These are phyloP conservation scores for Solanum lycopersicoides DNA, from an alignment of 257 asterid species.

Conservation along the genomic window DNA sequence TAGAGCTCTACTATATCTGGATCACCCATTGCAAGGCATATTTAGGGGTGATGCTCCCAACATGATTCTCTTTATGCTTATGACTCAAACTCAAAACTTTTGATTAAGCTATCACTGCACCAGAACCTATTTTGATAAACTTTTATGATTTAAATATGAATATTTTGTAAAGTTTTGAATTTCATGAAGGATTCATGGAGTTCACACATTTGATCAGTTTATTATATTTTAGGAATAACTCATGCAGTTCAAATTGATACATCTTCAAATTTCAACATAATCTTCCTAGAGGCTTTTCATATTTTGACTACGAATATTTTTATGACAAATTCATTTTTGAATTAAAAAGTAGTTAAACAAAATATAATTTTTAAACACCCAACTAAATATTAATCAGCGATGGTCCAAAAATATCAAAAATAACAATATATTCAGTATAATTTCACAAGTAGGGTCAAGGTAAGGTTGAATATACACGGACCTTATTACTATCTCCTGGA, in stretches of 20 bases:
- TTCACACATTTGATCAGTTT: background rate
- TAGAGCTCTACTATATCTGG: too few relatives aligned
- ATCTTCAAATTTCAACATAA: background rate
- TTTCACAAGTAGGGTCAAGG: background rate
- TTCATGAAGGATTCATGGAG: background rate
- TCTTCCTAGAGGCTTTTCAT: background rate
- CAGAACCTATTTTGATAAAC: too few relatives aligned
- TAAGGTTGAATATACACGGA: accelerated
- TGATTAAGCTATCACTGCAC: too few relatives aligned
- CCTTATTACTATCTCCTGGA: accelerated
- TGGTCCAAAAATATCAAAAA: background rate
- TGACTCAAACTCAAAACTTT: too few relatives aligned
- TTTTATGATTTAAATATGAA: too few relatives aligned
- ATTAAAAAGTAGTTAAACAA: background rate
- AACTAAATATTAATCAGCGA: background rate
- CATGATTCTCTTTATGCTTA: too few relatives aligned
- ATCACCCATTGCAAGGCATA: too few relatives aligned
- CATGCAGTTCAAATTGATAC: background rate
- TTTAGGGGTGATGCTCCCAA: too few relatives aligned
- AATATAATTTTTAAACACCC: background rate
- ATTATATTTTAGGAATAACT: background rate
- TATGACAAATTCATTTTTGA: background rate
- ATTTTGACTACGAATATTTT: background rate
- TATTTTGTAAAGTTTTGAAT: too few relatives aligned
- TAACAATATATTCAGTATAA: background rate